Evolutionary conservation across 176 grass and related monocot genomes (phyloP).

Genomic region (Leersia perrieri): DNA sequence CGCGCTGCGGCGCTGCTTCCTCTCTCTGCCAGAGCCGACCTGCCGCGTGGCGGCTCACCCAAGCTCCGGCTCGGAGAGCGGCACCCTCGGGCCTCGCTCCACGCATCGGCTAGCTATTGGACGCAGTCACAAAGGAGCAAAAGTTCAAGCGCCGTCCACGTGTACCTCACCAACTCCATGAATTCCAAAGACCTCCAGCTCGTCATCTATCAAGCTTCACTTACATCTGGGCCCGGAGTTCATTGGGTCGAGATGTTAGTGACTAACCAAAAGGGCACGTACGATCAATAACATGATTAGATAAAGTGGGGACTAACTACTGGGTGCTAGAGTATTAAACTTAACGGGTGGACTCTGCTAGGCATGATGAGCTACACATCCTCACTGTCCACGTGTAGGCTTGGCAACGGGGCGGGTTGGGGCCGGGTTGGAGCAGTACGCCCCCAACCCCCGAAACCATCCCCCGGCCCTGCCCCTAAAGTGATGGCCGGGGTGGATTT

Average conservation of each 20-base stretch:
- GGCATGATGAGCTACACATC: constrained; percentile 50
- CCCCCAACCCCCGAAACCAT: too few species aligned
- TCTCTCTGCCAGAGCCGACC: neutral
- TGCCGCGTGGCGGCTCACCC: neutral
- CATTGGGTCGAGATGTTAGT: neutral
- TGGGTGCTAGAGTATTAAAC: constrained; percentile 31
- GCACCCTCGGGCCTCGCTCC: too few species aligned
- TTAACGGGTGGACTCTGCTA: constrained; percentile 43
- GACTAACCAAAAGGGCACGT: neutral
- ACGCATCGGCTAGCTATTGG: neutral
- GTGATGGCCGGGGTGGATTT: too few species aligned
- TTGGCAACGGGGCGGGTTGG: too few species aligned
- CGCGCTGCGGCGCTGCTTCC: neutral
- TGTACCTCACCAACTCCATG: constrained; percentile 33
- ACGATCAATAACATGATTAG: neutral
- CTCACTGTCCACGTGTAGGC: constrained; percentile 56
- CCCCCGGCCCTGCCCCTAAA: too few species aligned
- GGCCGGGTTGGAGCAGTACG: too few species aligned
- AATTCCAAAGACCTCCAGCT: neutral
- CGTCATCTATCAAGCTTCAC: rapidly evolving
- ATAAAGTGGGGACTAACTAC: constrained; percentile 22
- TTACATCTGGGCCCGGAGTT: rapidly evolving
- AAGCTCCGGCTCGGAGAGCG: neutral
- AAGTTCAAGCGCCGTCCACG: constrained; percentile 43
- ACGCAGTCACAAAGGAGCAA: neutral